Evolutionary conservation across 306 rosid species (phyloP).

Genomic region (Quercus bicolor): DNA sequence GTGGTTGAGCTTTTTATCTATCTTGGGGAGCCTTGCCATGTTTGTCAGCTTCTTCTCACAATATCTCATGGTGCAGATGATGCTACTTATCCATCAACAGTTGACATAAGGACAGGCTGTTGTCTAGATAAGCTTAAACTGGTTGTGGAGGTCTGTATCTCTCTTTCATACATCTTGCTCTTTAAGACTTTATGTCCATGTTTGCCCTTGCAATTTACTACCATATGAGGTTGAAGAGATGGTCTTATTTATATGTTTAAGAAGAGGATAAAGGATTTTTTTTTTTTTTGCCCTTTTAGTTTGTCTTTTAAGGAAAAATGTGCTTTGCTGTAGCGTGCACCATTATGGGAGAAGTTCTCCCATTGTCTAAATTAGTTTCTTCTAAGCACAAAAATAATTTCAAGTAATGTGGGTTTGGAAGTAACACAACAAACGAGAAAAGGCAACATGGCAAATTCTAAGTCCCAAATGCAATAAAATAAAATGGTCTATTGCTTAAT

Average conservation of each 20-base stretch:
- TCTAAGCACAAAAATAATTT: not conserved
- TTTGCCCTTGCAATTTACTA: not conserved
- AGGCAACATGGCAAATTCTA: not conserved
- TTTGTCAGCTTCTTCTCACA: conserved; percentile 99
- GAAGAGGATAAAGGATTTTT: not conserved
- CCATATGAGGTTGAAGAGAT: not conserved
- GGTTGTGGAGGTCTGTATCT: conserved; percentile 74
- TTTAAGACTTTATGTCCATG: conserved; percentile 5
- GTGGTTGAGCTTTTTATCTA: conserved; percentile 87
- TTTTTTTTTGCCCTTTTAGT: not conserved
- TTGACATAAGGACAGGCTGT: conserved; percentile 90
- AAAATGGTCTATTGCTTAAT: not conserved
- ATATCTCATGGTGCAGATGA: conserved; percentile 98
- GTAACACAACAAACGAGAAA: not conserved
- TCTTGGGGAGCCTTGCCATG: conserved; percentile 98
- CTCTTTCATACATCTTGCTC: conserved; percentile 12
- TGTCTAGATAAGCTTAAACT: conserved; percentile 75
- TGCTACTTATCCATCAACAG: conserved; percentile 90
- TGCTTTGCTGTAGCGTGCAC: not conserved
- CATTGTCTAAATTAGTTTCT: not conserved
- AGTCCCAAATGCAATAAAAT: not conserved
- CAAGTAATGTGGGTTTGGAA: not conserved
- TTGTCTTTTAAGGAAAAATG: not conserved
- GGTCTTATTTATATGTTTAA: not conserved
- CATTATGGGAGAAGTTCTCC: not conserved